phyloP scores from a whole-genome alignment of 2,329 filamentous ascomycete genomes.

The Hypoxylon rubiginosum region DNA sequence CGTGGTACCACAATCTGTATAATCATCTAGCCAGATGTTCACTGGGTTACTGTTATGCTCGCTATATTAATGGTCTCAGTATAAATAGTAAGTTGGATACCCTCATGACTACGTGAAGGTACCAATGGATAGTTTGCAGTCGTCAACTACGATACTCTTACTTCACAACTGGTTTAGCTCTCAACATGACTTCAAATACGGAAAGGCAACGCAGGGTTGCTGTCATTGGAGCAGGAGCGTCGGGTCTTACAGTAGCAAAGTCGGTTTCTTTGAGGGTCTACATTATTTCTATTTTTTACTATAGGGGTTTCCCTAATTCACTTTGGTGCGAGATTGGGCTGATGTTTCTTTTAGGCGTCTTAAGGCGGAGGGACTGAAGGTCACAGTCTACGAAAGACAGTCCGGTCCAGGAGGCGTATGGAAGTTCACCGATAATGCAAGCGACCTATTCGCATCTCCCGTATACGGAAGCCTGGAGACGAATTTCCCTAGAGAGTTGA shows the following conservation, averaged over 20 bases:
- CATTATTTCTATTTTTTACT: background rate
- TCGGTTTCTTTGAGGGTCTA: background rate
- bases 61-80: background rate
- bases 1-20: background rate
- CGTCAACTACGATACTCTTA: background rate
- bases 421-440: background rate
- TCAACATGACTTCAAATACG: background rate
- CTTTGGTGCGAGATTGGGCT: background rate
- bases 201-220: background rate
- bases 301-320: background rate
- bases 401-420: constrained; percentile 7
- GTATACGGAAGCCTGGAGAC: constrained; percentile 12
- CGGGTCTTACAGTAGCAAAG: constrained; percentile 12
- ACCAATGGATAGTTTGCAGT: background rate
- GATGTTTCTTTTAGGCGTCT: constrained; percentile 2
- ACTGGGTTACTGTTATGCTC: too few relatives aligned
- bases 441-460: background rate
- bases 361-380: constrained; percentile 7
- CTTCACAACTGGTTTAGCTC: background rate
- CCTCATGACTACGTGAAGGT: too few relatives aligned
- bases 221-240: constrained; percentile 19
- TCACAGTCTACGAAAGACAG: constrained; percentile 18
- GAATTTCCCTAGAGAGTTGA: constrained; percentile 6
- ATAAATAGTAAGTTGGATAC: background rate
- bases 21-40: background rate